These are phyloP conservation scores for Aspergillus spinulosporus DNA, from an alignment of 2,329 filamentous ascomycete species.

Conservation along the genomic window DNA sequence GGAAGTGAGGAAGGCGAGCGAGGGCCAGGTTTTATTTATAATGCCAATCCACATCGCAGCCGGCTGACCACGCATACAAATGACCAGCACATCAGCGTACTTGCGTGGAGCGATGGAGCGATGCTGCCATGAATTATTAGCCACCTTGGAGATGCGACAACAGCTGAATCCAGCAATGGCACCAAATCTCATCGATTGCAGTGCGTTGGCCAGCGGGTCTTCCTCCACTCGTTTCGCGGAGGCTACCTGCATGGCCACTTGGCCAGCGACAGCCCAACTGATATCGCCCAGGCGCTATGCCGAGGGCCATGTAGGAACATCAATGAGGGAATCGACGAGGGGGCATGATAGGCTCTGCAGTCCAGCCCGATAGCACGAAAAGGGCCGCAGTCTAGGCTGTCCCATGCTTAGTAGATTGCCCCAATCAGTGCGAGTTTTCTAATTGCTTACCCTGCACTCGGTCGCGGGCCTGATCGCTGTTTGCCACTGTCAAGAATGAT, in stretches of 20 bases:
- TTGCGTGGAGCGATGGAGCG: constrained; percentile 21
- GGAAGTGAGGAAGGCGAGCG: not conserved
- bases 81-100: constrained; percentile 25
- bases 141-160: constrained; percentile 19
- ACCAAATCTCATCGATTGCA: constrained; percentile 9
- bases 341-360: constrained; percentile 16
- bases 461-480: not conserved
- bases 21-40: constrained; percentile 15
- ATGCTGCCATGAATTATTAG: constrained; percentile 17
- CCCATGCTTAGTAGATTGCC: not conserved
- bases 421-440: constrained; percentile 6
- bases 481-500: constrained; percentile 6
- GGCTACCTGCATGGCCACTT: constrained; percentile 29
- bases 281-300: constrained; percentile 17
- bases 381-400: constrained; percentile 10
- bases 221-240: constrained; percentile 26
- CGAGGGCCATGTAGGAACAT: constrained; percentile 23
- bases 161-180: constrained; percentile 20
- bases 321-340: constrained; percentile 11
- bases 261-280: constrained; percentile 20
- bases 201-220: constrained; percentile 28
- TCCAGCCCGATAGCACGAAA: constrained; percentile 13
- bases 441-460: not conserved
- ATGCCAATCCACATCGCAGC: constrained; percentile 9
- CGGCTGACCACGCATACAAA: constrained; percentile 26